Base-by-base conservation (phyloP, 257 asterid genomes). In the Jasminum sambac region DNA sequence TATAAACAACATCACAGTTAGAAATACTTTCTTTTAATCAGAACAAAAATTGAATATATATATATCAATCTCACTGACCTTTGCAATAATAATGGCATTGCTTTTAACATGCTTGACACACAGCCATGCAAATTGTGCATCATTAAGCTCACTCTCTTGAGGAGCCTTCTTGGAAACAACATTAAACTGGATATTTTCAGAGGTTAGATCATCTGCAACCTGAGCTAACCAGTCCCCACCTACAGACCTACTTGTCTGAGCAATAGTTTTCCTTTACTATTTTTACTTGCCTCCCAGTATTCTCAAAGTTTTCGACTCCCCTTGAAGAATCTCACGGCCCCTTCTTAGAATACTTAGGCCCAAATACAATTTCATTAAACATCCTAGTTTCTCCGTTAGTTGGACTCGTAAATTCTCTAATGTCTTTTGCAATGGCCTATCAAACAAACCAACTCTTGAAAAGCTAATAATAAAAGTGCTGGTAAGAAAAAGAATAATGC, bases 211-310 rank as follows among this genome's bases (percentile, higher is more conserved):
- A 79, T 94, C 98, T n/a, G 98, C 88, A 19, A 87, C 96, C 82
- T 94, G 96, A 67, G 96, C 96, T 73, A 94, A 82, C 97, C 97
- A 94, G 42, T 97, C 98, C 64, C 98, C 98, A n/a, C n/a, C n/a
- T n/a, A n/a, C n/a, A n/a, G n/a, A 57, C 98, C 96, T 55, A 94
- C 96, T 79, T 94, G 98, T 78, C 97, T 87, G 71, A 94, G 80
- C 0, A 97, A 94, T 41, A 89, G 88, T 76, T 94, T 94, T 66
- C 98, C 98, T 77, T 61, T 80, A 64, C 62, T 74, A 69, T 94
- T 94, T 79, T 89, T 91, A 69, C 78, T 81, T 40, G 97, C 96
- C 87, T 89, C n/a, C 96, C 3, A 89, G 96, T 76, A 90, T 94
- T 83, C 98, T 86, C 88, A 94, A 83, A 41, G 95, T 88, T 79